phyloP scores from a whole-genome alignment of 2,329 filamentous ascomycete genomes.

The Cryphonectria japonica region DNA sequence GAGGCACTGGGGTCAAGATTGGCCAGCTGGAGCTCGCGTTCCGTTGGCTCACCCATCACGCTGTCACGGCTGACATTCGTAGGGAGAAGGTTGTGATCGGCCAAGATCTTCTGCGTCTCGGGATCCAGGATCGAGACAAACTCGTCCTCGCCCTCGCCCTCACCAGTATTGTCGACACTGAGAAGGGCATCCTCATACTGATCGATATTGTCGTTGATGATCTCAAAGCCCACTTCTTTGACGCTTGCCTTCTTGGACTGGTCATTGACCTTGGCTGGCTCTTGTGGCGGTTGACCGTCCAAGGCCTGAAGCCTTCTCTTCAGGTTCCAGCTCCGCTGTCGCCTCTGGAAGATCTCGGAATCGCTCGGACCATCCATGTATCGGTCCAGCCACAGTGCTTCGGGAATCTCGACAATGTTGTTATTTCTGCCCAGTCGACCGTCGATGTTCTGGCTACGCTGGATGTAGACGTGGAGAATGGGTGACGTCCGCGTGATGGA shows the following conservation, averaged over 20 bases:
- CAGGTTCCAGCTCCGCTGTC: constrained; percentile 75
- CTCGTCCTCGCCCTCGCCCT: constrained; percentile 25
- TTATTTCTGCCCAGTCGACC: constrained; percentile 65
- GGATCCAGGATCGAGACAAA: constrained; percentile 31
- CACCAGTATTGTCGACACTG: constrained; percentile 17
- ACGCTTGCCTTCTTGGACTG: constrained; percentile 8
- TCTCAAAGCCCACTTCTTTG: constrained; percentile 23
- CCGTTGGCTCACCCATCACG: background rate
- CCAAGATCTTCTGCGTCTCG: constrained; percentile 36
- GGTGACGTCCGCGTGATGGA: constrained; percentile 79
- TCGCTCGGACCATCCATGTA: constrained; percentile 74
- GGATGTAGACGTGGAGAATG: constrained; percentile 86
- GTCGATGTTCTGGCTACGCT: constrained; percentile 75
- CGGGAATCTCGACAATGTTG: constrained; percentile 77
- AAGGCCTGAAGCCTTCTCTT: constrained; percentile 65
- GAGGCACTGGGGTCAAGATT: constrained; percentile 18
- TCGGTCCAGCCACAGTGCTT: constrained; percentile 83
- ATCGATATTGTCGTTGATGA: constrained; percentile 19
- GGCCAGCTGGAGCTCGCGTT: background rate
- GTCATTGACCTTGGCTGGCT: constrained; percentile 7
- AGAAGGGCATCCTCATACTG: constrained; percentile 21
- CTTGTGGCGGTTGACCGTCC: constrained; percentile 37
- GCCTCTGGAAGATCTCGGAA: constrained; percentile 63
- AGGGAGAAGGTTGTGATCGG: constrained; percentile 40
- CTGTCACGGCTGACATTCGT: background rate